Evolutionary conservation across 129 eudicot genomes (phyloP), one percentile per base, ranked within the genome.

Genomic region (Flaveria robusta): DNA sequence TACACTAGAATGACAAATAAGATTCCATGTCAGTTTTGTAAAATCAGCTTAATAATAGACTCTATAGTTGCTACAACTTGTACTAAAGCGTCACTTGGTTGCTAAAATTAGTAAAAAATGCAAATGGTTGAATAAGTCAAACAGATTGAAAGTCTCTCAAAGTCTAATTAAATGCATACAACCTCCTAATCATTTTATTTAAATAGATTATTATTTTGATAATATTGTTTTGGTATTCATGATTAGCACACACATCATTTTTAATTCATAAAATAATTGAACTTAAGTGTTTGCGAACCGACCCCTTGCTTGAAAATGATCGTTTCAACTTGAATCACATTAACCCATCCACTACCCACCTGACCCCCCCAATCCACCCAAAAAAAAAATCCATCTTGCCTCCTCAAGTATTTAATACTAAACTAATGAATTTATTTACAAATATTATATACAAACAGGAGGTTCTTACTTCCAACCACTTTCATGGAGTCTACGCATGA

Each of bases 381-480:
- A n/a, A n/a, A n/a, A n/a, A n/a, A n/a, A n/a, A n/a, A n/a, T n/a
- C n/a, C n/a, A n/a, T n/a, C n/a, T n/a, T n/a, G 69, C 27, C 78
- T 14, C 16, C 16, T 59, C 23, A 23, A 16, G n/a, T 5, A 46
- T 63, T 56, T 76, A 42, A 11, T 60, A 37, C 8, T 68, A 24
- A 16, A 13, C 27, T 12, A 9, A 22, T 50, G 9, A 49, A 59
- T 68, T 19, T 37, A 5, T 46, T 42, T 47, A 67, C 20, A 74
- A 23, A 34, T 70, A 11, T 41, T 43, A 19, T 54, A 42, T 52
- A 24, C 77, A 41, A 74, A 54, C 84, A 92, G 96, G 89, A 83
- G 96, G 96, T 8, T 85, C 96, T 24, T 90, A 74, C 87, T 88
- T 88, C 81, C 94, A 90, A 77, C 96, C 98, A 8, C 84, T 93